These are phyloP conservation scores for Dactylellina cionopaga DNA, from an alignment of 2,329 filamentous ascomycete genomes.

Conservation along the genomic window DNA sequence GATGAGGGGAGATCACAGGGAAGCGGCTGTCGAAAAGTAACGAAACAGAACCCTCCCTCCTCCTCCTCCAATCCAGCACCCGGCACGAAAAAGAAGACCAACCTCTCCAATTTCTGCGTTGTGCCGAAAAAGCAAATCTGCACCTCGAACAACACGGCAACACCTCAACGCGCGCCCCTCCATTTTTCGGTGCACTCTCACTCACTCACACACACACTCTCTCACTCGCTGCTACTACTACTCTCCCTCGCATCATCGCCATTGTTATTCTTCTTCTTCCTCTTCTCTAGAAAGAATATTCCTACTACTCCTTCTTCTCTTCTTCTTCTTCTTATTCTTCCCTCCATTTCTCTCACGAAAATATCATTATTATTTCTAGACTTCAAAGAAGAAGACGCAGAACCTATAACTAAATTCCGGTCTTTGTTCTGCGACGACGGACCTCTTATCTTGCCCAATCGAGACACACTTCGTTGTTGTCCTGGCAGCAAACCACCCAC, in stretches of 20 bases:
- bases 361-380: too few species aligned
- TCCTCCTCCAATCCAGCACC: background rate
- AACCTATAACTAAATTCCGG: too few species aligned
- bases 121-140: conserved; percentile 47
- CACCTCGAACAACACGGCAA: conserved; percentile 38
- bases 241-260: conserved; percentile 2
- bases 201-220: conserved; percentile 23
- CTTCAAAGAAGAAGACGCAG: too few species aligned
- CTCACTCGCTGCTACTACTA: conserved; percentile 25
- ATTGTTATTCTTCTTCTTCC: background rate
- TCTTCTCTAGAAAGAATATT: too few species aligned
- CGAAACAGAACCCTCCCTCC: conserved; percentile 6
- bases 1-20: conserved; percentile 41
- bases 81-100: conserved; percentile 8
- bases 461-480: conserved; percentile 43
- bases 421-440: background rate
- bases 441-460: conserved; percentile 26
- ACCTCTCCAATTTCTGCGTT: conserved; percentile 49
- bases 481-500: conserved; percentile 47
- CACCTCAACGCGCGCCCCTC: conserved; percentile 47
- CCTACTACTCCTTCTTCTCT: background rate
- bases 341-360: too few species aligned
- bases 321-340: background rate
- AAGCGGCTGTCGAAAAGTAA: conserved; percentile 33
- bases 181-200: conserved; percentile 23